Evolutionary conservation across 345 rosid species (phyloP), one percentile per base, ranked within the genome.

Genomic region (Sisymbrium altissimum): DNA sequence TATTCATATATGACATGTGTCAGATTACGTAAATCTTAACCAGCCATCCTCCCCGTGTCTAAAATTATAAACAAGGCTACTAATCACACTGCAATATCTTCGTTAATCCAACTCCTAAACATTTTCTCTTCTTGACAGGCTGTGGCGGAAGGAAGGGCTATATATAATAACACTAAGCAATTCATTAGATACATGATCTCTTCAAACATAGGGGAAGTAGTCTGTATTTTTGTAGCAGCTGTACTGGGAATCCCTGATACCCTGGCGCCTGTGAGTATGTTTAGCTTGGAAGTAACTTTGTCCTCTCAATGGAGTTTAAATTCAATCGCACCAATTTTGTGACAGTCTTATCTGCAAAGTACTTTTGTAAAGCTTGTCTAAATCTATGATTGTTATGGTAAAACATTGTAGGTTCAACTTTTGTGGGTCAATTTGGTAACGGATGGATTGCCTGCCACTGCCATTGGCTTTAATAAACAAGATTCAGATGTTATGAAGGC

Each of bases 171-270:
- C 80, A 95, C 99, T 4, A 95, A 95, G 88, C 99, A 95, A 68
- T 95, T 95, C 74, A 95, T 92, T 81, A 85, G 99, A 92, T 92
- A 95, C 87, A 95, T 95, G 98, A 95, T 95, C 77, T 95, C 99
- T 44, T 95, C 99, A 70, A 95, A 95, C 84, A 95, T 95, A 71
- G 99, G 99, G 60, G 99, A 95, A 89, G 98, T 95, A 36, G 97
- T 95, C 80, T 95, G 99, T 68, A 95, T 95, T 78, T 95, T 95
- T 86, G 99, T 95, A 66, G 99, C 99, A 72, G 97, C 98, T 81
- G 96, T 92, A 45, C 88, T 95, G 73, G 99, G 99, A 71, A 89
- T 95, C 79, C 99, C 99, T 35, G 99, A 95, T 81, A 92, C 97
- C 66, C 86, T 95, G 72, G 98, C 99, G 4, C 99, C 99, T 66